phyloP scores from a whole-genome alignment of 169 alveolate species.

The Eimeria sp. region DNA sequence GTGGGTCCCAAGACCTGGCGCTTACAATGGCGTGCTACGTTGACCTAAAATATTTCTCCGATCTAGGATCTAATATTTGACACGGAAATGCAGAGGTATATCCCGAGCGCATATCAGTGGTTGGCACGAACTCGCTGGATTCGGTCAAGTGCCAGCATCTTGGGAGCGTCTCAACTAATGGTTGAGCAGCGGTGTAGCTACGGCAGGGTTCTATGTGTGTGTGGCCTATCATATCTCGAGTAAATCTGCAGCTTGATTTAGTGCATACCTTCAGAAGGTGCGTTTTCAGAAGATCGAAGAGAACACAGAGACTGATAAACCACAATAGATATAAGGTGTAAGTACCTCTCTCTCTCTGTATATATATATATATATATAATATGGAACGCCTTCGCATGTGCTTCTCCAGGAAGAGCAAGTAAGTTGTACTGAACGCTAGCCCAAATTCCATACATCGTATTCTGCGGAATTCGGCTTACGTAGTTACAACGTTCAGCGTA shows the following conservation, averaged over 20 bases:
- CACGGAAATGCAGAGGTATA: background rate
- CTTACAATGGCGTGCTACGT: background rate
- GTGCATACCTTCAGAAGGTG: background rate
- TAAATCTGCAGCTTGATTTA: background rate
- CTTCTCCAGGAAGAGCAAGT: background rate
- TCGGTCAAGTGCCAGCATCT: background rate
- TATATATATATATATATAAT: background rate
- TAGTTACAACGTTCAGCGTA: background rate
- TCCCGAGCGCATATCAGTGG: background rate
- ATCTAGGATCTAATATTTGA: background rate
- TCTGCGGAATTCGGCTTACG: background rate
- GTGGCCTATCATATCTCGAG: background rate
- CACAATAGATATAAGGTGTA: background rate
- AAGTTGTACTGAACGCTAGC: background rate
- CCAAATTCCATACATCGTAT: background rate
- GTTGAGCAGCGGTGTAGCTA: background rate
- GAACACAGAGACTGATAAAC: background rate
- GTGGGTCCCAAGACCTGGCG: background rate
- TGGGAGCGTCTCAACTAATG: background rate
- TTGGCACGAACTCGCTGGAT: background rate
- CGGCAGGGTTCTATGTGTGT: background rate
- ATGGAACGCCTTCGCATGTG: background rate
- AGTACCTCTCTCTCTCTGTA: no score
- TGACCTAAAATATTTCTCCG: background rate
- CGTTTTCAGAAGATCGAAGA: background rate